Evolutionary conservation across 208 protist genomes (phyloP).

Genomic region (Trypanosoma mega): DNA sequence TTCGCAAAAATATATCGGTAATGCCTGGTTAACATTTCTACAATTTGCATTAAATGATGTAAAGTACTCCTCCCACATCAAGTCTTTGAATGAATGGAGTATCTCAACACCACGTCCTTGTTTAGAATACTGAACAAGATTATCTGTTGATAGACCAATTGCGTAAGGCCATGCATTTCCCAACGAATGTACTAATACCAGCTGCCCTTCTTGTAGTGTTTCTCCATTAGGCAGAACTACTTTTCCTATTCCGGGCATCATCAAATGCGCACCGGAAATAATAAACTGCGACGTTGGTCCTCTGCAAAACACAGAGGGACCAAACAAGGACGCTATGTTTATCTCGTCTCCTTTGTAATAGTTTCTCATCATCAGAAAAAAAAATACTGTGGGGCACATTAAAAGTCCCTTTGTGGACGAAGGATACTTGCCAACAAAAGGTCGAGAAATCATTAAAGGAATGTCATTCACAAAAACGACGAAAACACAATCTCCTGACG

Average conservation of each 20-base stretch:
- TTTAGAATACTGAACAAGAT: constrained; percentile 21
- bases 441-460: constrained; percentile 49
- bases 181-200: constrained; percentile 40
- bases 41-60: constrained; percentile 33
- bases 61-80: constrained; percentile 58
- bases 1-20: constrained; percentile 18
- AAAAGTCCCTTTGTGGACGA: constrained; percentile 12
- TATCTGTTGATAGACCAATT: constrained; percentile 52
- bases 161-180: constrained; percentile 52
- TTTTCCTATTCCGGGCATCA: constrained; percentile 71
- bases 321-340: constrained; percentile 12
- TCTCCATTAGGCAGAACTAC: constrained; percentile 6
- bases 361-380: constrained; percentile 40
- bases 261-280: constrained; percentile 72
- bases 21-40: constrained; percentile 7
- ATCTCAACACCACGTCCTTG: constrained; percentile 60
- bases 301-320: constrained; percentile 35
- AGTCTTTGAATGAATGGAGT: constrained; percentile 58
- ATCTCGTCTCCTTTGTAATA: constrained; percentile 23
- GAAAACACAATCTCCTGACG: constrained; percentile 31
- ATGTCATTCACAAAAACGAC: constrained; percentile 57
- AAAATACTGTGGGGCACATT: constrained; percentile 64
- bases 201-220: constrained; percentile 1
- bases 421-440: constrained; percentile 27
- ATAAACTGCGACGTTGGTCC: constrained; percentile 65